Evolutionary conservation across 2,329 filamentous ascomycete species (phyloP).

Genomic region (Cladophialophora bantiana): DNA sequence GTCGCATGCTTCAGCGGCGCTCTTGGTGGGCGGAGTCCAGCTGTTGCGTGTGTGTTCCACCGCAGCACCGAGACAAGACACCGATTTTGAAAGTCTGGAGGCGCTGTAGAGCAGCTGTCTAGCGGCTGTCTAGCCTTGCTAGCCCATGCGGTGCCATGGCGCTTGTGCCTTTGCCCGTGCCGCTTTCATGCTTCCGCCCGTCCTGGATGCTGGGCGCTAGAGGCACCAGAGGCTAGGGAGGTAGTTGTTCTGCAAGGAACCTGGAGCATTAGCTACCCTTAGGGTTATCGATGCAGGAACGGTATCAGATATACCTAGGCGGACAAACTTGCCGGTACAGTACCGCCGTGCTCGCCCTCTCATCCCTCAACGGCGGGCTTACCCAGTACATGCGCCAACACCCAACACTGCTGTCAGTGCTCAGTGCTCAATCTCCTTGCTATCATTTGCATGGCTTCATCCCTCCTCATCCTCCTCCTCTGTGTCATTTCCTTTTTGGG

Average conservation of each 20-base stretch:
- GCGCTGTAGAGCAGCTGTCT: conserved; percentile 17
- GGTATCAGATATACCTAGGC: conserved; percentile 35
- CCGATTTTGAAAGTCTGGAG: conserved; percentile 21
- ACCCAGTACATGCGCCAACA: too few relatives aligned
- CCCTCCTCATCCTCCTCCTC: too few relatives aligned
- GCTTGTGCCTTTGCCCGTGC: conserved; percentile 35
- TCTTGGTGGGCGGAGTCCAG: not conserved
- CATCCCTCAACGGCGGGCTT: too few relatives aligned
- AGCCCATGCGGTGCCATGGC: conserved; percentile 21
- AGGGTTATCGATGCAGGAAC: conserved; percentile 33
- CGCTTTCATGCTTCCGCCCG: conserved; percentile 36
- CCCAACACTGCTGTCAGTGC: too few relatives aligned
- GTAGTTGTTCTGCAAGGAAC: conserved; percentile 30
- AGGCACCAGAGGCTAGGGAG: too few relatives aligned
- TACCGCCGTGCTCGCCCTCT: too few relatives aligned
- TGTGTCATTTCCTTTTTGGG: too few relatives aligned
- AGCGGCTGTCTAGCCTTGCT: conserved; percentile 13
- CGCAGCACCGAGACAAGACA: conserved; percentile 11
- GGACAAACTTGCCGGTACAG: not conserved
- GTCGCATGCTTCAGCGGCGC: conserved; percentile 6
- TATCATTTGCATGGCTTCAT: too few relatives aligned
- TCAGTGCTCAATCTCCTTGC: too few relatives aligned
- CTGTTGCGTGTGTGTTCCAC: conserved; percentile 10
- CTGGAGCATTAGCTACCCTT: not conserved
- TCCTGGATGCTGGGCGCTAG: conserved; percentile 3